Evolutionary conservation across 805 yeast species (phyloP).

Genomic region (Peterozyma toletana): DNA sequence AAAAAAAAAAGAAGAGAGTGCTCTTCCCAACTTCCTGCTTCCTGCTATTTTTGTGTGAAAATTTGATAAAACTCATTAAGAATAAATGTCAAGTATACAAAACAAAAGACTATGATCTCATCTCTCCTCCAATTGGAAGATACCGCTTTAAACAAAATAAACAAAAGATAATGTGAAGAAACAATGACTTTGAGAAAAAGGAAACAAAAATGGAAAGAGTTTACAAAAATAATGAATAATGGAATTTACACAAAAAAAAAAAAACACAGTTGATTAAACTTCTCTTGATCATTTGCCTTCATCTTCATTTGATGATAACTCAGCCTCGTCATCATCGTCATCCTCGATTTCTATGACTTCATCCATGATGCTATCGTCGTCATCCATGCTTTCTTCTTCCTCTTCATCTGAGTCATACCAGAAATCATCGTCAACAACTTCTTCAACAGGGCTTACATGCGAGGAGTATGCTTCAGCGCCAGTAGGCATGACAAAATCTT

Average conservation of each 20-base stretch:
- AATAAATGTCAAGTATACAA: no score
- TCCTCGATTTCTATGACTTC: constrained; percentile 19
- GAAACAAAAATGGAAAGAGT: background rate
- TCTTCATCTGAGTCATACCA: constrained; percentile 26
- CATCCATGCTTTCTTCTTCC: constrained; percentile 14
- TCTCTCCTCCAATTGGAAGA: background rate
- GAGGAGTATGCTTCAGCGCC: constrained; percentile 51
- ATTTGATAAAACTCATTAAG: no score
- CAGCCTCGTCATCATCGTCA: constrained; percentile 19
- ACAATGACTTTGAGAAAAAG: background rate
- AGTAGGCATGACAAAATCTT: constrained; percentile 76
- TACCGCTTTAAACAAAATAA: background rate
- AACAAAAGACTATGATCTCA: no score
- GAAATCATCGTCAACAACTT: constrained; percentile 22
- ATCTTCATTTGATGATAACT: constrained; percentile 11
- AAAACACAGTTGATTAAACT: background rate
- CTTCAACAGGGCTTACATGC: constrained; percentile 11
- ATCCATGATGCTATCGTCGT: constrained; percentile 13
- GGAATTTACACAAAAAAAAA: background rate
- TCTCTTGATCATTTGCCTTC: constrained; percentile 4
- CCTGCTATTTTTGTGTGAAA: no score
- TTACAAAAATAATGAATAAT: background rate
- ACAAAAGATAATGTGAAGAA: background rate
- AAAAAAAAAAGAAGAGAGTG: no score
- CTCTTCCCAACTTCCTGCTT: no score